Evolutionary conservation across 352 stramenopile species (phyloP).

Genomic region (Pythium biforme): DNA sequence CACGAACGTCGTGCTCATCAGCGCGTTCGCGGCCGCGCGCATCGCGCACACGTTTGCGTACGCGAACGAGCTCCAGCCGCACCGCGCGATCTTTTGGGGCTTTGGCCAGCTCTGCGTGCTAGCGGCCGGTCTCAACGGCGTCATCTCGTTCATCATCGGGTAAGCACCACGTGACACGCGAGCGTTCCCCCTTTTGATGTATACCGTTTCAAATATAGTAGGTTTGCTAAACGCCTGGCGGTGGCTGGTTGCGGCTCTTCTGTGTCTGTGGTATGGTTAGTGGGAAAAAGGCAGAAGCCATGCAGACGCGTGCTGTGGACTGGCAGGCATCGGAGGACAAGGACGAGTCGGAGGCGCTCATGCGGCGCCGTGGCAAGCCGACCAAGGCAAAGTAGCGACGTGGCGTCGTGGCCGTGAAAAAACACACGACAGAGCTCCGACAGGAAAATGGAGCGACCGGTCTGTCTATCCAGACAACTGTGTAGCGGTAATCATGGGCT

Average conservation of each 20-base stretch:
- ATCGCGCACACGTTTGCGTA: constrained; percentile 33
- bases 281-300: background rate
- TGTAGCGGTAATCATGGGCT: too few species aligned
- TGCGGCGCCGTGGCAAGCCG: constrained; percentile 2
- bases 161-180: constrained; percentile 1
- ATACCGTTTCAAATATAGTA: constrained; percentile 3
- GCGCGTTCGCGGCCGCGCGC: constrained; percentile 25
- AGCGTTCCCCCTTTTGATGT: background rate
- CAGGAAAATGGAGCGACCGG: too few species aligned
- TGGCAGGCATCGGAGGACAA: background rate
- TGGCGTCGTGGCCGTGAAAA: too few species aligned
- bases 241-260: background rate
- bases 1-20: constrained; percentile 40
- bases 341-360: background rate
- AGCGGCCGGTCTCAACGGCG: constrained; percentile 39
- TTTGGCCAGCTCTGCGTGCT: constrained; percentile 25
- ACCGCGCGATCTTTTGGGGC: constrained; percentile 28
- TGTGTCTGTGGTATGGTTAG: background rate
- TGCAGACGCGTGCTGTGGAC: background rate
- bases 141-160: constrained; percentile 32
- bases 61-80: constrained; percentile 32
- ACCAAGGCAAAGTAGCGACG: background rate
- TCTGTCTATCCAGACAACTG: too few species aligned
- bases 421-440: too few species aligned
- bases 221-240: background rate